phyloP scores from a whole-genome alignment of 2,329 filamentous ascomycete species.

The Cladosporium sp. region DNA sequence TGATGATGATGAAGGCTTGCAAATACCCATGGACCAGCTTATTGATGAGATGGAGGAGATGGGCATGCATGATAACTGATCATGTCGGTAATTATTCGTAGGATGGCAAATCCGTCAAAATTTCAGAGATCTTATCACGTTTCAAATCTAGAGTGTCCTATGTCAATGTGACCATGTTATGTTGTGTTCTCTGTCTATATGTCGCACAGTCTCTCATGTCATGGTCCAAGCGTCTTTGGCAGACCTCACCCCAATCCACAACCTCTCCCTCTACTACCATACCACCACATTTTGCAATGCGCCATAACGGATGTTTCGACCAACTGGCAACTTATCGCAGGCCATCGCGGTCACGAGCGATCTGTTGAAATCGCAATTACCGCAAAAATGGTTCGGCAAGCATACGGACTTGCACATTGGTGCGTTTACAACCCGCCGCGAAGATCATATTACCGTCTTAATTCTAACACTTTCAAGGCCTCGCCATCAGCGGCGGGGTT shows the following conservation, averaged over 20 bases:
- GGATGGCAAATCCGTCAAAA: too few species aligned
- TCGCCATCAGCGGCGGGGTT: conserved; percentile 88
- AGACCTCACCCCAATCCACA: too few species aligned
- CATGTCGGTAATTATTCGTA: neutral
- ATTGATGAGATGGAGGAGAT: conserved; percentile 93
- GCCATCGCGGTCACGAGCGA: neutral
- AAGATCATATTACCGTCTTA: neutral
- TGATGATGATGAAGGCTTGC: conserved; percentile 51
- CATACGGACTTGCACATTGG: neutral
- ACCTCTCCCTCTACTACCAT: too few species aligned
- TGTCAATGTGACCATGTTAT: too few species aligned
- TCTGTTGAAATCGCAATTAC: neutral
- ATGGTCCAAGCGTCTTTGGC: too few species aligned
- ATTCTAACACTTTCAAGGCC: conserved; percentile 34
- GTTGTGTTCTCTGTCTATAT: too few species aligned
- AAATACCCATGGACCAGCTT: conserved; percentile 55
- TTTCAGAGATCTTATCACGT: too few species aligned
- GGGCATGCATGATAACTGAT: conserved; percentile 57
- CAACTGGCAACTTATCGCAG: too few species aligned
- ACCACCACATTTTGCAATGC: too few species aligned
- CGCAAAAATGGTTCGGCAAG: conserved; percentile 7
- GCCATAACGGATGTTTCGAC: too few species aligned
- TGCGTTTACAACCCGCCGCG: neutral
- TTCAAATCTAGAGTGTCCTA: too few species aligned
- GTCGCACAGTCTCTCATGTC: too few species aligned